Evolutionary conservation across 371 early-diverging fungal genomes (phyloP).

Genomic region (Mortierella sp.): DNA sequence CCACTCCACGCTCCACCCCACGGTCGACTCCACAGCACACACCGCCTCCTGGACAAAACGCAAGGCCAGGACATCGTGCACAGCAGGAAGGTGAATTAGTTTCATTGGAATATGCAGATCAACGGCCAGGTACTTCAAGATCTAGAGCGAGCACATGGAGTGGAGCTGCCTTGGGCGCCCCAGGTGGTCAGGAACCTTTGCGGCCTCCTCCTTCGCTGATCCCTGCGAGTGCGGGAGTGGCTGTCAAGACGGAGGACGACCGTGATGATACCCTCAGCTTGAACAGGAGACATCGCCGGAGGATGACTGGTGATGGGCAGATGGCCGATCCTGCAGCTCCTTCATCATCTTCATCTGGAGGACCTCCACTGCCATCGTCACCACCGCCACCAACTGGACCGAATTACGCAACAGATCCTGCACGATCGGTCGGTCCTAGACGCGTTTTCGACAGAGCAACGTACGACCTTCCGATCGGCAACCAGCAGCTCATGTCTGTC

Average conservation of each 20-base stretch:
- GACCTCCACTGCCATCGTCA: neutral
- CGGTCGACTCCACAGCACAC: neutral
- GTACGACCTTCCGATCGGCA: constrained; percentile 25
- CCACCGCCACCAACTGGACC: neutral
- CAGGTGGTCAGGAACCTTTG: neutral
- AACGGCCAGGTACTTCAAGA: neutral
- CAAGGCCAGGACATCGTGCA: neutral
- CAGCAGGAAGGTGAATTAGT: too few relatives aligned
- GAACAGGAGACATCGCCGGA: neutral
- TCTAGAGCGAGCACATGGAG: neutral
- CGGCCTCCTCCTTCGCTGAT: neutral
- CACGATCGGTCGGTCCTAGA: constrained; percentile 19
- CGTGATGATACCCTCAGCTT: neutral
- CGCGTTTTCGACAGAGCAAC: constrained; percentile 33
- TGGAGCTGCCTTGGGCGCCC: neutral
- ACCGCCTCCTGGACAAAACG: neutral
- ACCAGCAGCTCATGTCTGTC: constrained; percentile 13
- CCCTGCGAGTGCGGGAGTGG: neutral
- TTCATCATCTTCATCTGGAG: neutral
- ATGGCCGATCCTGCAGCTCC: neutral
- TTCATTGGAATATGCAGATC: too few relatives aligned
- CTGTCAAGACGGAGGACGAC: neutral
- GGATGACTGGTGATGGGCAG: neutral
- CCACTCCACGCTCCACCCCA: neutral
- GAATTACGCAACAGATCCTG: neutral